Conservation (phyloP, 2,329 filamentous ascomycete species). For the Stagonosporopsis chrysanthemi region DNA sequence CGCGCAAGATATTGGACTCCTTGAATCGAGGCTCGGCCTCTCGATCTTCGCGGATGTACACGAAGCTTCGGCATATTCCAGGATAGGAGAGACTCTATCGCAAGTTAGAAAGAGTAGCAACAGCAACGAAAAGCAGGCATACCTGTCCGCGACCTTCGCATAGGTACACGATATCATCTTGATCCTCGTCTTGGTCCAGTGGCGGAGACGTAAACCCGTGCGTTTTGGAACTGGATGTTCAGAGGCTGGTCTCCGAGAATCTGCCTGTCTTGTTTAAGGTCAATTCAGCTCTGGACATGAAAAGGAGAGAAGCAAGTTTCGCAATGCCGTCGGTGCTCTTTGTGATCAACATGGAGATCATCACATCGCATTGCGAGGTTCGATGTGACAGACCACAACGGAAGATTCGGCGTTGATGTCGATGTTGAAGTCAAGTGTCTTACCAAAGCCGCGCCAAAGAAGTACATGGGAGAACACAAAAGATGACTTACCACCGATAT, state of each 20-base stretch:
- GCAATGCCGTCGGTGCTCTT: no score
- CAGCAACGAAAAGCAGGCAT: no score
- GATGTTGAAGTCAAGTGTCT: neutral
- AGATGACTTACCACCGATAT: neutral
- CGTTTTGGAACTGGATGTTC: neutral
- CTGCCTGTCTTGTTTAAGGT: neutral
- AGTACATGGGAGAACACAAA: neutral
- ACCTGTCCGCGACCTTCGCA: neutral
- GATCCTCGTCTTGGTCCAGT: neutral
- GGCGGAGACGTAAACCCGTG: no score
- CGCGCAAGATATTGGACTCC: constrained; percentile 66
- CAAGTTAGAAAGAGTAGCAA: neutral
- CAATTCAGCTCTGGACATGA: neutral
- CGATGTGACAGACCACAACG: neutral
- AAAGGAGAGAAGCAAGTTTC: no score
- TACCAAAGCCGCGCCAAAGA: neutral
- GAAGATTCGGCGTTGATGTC: neutral
- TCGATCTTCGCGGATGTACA: constrained; percentile 98
- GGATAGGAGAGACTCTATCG: neutral
- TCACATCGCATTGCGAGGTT: neutral
- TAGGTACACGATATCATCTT: neutral
- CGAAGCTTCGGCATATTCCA: no score
- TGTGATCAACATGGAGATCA: neutral
- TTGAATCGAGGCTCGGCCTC: constrained; percentile 98
- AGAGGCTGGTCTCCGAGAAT: neutral